Evolutionary conservation across 192 early-diverging fungal genomes (phyloP).

Genomic region (Coemansia pectinata): DNA sequence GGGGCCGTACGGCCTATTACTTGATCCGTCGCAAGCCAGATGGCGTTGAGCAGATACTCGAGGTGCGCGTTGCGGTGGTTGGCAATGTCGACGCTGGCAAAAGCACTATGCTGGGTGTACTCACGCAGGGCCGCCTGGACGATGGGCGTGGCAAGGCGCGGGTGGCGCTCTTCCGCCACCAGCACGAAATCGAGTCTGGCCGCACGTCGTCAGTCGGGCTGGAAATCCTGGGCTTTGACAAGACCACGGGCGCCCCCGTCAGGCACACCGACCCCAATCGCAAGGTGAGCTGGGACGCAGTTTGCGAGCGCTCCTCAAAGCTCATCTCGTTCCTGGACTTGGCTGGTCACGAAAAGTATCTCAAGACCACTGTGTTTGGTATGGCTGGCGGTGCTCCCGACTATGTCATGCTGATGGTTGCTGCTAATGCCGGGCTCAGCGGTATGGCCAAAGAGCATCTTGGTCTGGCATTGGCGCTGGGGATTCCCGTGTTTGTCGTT

Average conservation of each 20-base stretch:
- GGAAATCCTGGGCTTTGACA: constrained; percentile 89
- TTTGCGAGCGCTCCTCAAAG: constrained; percentile 76
- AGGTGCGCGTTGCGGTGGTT: constrained; percentile 84
- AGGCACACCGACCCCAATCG: constrained; percentile 37
- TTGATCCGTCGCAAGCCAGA: constrained; percentile 72
- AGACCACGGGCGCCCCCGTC: constrained; percentile 43
- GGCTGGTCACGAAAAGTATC: constrained; percentile 93
- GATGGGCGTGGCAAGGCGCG: constrained; percentile 92
- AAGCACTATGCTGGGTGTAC: constrained; percentile 85
- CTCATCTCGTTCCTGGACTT: constrained; percentile 69
- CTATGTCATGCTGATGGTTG: constrained; percentile 89
- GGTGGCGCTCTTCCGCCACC: constrained; percentile 84
- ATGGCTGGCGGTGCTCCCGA: constrained; percentile 91
- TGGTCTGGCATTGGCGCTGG: constrained; percentile 81
- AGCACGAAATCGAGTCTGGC: constrained; percentile 89
- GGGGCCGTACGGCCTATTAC: constrained; percentile 13
- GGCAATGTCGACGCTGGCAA: constrained; percentile 91
- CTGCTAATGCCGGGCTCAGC: constrained; percentile 83
- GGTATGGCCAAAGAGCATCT: constrained; percentile 96
- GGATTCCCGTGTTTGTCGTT: constrained; percentile 87
- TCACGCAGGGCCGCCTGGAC: constrained; percentile 88
- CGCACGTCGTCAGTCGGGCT: constrained; percentile 86
- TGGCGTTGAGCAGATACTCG: constrained; percentile 79
- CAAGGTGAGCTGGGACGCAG: constrained; percentile 82
- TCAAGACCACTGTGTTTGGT: constrained; percentile 95